phyloP scores from a whole-genome alignment of 2,329 filamentous ascomycete genomes.

The Coleophoma cylindrospora region DNA sequence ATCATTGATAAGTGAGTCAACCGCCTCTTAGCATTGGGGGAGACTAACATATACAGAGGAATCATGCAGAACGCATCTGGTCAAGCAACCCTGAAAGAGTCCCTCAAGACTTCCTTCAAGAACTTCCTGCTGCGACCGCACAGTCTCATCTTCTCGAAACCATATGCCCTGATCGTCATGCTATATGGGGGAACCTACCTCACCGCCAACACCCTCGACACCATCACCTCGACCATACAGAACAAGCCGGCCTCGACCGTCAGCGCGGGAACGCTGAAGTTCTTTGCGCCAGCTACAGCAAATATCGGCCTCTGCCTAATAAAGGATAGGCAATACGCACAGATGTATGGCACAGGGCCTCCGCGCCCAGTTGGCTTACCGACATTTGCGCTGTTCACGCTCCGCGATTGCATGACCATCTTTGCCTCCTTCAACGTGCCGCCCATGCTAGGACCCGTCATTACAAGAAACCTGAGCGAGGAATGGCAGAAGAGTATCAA shows the following conservation, averaged over 20 bases:
- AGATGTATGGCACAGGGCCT: slow-evolving; percentile 66
- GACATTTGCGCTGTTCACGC: slow-evolving; percentile 73
- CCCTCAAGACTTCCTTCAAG: slow-evolving; percentile 52
- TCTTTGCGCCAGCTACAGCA: slow-evolving; percentile 71
- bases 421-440: slow-evolving; percentile 92
- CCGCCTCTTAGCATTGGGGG: not conserved
- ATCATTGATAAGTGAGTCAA: slow-evolving; percentile 73
- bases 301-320: slow-evolving; percentile 85
- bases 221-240: slow-evolving; percentile 59
- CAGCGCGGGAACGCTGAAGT: slow-evolving; percentile 74
- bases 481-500: slow-evolving; percentile 44
- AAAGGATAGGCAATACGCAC: slow-evolving; percentile 83
- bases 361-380: slow-evolving; percentile 58
- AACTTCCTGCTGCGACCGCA: slow-evolving; percentile 57
- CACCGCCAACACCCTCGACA: slow-evolving; percentile 85
- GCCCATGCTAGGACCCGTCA: slow-evolving; percentile 64
- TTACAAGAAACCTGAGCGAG: slow-evolving; percentile 50
- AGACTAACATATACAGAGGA: slow-evolving; percentile 39
- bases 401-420: slow-evolving; percentile 82
- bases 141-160: slow-evolving; percentile 55
- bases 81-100: slow-evolving; percentile 51
- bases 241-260: slow-evolving; percentile 54
- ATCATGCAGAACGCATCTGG: slow-evolving; percentile 83
- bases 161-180: slow-evolving; percentile 64
- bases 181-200: slow-evolving; percentile 88